Base-by-base conservation (phyloP, 495 filamentous ascomycete genomes). In the Aspergillus homomorphus region DNA sequence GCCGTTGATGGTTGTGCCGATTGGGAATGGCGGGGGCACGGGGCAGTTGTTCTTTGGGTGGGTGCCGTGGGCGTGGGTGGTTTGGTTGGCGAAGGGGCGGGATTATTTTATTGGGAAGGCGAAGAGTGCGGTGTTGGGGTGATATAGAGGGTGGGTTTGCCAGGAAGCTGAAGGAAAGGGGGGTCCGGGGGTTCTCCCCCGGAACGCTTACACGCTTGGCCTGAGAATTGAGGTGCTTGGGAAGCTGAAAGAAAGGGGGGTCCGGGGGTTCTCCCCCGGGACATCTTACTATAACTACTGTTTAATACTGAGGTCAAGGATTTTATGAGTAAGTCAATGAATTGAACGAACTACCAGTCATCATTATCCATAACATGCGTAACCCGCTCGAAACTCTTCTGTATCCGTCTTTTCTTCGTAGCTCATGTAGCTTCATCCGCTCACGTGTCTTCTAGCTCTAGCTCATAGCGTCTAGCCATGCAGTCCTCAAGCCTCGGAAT, bases 11-110 rank as follows among this genome's bases (percentile, higher is more conserved):
- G 66, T 69, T 12, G 73, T 79, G 1, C 78, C 76, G 12, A 24
- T 85, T 2, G 83, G 83, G 1, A 67, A 63, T 51, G 60, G 65
- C 30, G 66, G 65, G 21, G 83, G 79, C 1, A 81, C 79, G 0
- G 81, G 82, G 1, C 80, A 83, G 65, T 51, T 83, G 8, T 38
- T 5, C 7, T 79, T 77, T 44, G 67, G 66, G 3, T 74, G 73
- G 60, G 71, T 66, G 49, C 53, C 73, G 1, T 83, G 72, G 57
- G 67, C 74, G 15, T 72, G 70, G 51, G 45, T 84, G 50, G 70
- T 84, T 18, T 68, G 63, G 64, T 72, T 72, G 45, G 30, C 76
- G 57, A 86, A 86, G 71, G 73, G 74, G 42, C 70, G 63, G 56
- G 69, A 73, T 43, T 75, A 63, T 30, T 73, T 79, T 19, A 60